These are phyloP conservation scores for Globisporangium rhizosaccharum DNA, from an alignment of 352 stramenopile genomes.

Conservation along the genomic window DNA sequence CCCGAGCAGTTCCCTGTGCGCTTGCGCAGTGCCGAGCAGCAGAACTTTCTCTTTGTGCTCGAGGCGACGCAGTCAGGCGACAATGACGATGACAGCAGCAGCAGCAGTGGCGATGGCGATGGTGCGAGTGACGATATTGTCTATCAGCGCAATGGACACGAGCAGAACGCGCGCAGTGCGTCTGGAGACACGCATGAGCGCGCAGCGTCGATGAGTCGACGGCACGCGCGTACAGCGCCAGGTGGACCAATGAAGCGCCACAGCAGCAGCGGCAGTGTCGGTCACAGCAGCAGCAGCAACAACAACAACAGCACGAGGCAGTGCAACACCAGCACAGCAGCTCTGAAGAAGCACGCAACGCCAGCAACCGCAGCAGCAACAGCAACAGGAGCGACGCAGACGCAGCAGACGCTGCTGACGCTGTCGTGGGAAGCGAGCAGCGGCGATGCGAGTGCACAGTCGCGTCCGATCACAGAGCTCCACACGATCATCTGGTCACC, in stretches of 20 bases:
- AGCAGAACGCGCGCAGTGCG: neutral
- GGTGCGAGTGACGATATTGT: neutral
- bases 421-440: constrained; percentile 46
- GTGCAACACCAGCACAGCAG: neutral
- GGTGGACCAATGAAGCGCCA: constrained; percentile 8
- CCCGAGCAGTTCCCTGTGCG: constrained; percentile 55
- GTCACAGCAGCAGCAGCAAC: neutral
- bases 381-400: neutral
- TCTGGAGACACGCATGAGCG: constrained; percentile 1
- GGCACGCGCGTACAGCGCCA: neutral
- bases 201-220: constrained; percentile 8
- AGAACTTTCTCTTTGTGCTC: constrained; percentile 58
- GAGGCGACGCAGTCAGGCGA: constrained; percentile 20
- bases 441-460: neutral
- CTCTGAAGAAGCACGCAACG: neutral
- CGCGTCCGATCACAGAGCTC: constrained; percentile 49
- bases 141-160: neutral
- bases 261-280: constrained; percentile 10
- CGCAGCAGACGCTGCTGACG: constrained; percentile 52
- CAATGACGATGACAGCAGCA: neutral
- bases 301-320: neutral
- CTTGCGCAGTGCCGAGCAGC: constrained; percentile 45
- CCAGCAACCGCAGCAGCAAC: neutral
- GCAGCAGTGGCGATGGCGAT: neutral
- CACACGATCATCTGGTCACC: constrained; percentile 66